Percentiles rank a stretch among this genome's conserved stretches.
Evolutionary conservation across 1,139 yeast genomes (phyloP).

Genomic region (Scheffersomyces stambukii): DNA sequence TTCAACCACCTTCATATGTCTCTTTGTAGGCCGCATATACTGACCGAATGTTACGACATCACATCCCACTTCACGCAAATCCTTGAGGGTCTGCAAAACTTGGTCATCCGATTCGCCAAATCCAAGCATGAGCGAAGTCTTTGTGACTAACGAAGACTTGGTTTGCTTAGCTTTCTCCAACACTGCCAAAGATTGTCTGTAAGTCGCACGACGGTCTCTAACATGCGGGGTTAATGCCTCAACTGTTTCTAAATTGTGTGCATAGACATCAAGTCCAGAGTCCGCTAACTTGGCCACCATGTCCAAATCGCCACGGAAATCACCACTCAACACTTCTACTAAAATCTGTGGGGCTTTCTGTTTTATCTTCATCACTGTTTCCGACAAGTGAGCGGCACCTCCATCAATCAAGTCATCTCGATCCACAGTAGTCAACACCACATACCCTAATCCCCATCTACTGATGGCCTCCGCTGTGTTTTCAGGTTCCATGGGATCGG

Average conservation of each 20-base stretch:
- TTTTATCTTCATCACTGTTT: constrained; percentile 82
- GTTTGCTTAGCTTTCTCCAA: constrained; percentile 75
- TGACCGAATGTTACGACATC: constrained; percentile 99
- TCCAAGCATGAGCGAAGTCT: constrained; percentile 95
- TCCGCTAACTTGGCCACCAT: constrained; percentile 77
- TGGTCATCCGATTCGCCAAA: constrained; percentile 96
- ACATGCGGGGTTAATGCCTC: constrained; percentile 93
- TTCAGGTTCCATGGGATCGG: constrained; percentile 96
- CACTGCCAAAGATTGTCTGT: constrained; percentile 79
- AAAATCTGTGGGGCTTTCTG: constrained; percentile 84
- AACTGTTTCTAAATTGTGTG: constrained; percentile 95
- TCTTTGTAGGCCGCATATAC: constrained; percentile 97
- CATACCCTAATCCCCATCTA: constrained; percentile 98
- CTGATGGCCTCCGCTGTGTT: constrained; percentile 97
- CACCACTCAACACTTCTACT: constrained; percentile 94
- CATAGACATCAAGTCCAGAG: constrained; percentile 92
- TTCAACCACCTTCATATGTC: constrained; percentile 98
- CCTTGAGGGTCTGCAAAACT: constrained; percentile 66
- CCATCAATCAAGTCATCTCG: constrained; percentile 94
- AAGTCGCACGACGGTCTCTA: constrained; percentile 95
- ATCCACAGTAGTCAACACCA: constrained; percentile 95
- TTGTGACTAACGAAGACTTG: constrained; percentile 75
- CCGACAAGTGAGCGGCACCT: constrained; percentile 86
- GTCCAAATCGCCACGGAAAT: constrained; percentile 83
- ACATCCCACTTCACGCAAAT: constrained; percentile 70